Conservation (phyloP, 768 basidiomycete genomes). For the Mycena belliarum region DNA sequence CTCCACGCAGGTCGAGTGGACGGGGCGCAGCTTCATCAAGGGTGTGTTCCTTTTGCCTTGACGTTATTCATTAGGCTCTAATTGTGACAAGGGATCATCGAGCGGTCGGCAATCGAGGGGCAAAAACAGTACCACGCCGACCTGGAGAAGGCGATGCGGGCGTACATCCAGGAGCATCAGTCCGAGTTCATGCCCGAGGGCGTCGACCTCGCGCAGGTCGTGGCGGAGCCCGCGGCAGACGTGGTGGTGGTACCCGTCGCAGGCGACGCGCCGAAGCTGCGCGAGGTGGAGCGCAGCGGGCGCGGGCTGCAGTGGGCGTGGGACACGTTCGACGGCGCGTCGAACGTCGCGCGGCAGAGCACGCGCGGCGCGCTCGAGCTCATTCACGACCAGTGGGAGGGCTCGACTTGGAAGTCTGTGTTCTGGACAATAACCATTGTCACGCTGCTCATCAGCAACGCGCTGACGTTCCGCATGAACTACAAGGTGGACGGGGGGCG, state of each 20-base stretch:
- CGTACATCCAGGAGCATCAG: slow-evolving; percentile 87
- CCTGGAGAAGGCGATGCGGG: slow-evolving; percentile 81
- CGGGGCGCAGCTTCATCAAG: slow-evolving; percentile 94
- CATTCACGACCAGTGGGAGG: slow-evolving; percentile 77
- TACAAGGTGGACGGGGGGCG: slow-evolving; percentile 42
- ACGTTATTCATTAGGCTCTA: not conserved
- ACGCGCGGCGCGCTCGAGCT: slow-evolving; percentile 76
- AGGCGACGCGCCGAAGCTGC: slow-evolving; percentile 41
- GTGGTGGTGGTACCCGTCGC: slow-evolving; percentile 5
- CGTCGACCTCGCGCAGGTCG: slow-evolving; percentile 54
- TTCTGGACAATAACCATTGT: slow-evolving; percentile 72
- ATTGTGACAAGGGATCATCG: slow-evolving; percentile 75
- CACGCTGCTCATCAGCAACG: slow-evolving; percentile 75
- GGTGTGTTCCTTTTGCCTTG: slow-evolving; percentile 41
- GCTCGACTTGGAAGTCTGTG: slow-evolving; percentile 69
- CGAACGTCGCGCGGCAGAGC: slow-evolving; percentile 68
- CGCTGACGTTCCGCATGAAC: slow-evolving; percentile 60
- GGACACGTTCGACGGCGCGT: slow-evolving; percentile 81
- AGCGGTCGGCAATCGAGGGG: slow-evolving; percentile 87
- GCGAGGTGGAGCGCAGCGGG: slow-evolving; percentile 68
- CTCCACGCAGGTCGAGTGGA: slow-evolving; percentile 94
- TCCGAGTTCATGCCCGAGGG: slow-evolving; percentile 89
- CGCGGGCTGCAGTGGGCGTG: slow-evolving; percentile 86
- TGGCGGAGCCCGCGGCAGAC: slow-evolving; percentile 33
- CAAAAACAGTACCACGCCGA: slow-evolving; percentile 86